Base-by-base conservation (phyloP, 495 filamentous ascomycete species). In the Aspergillus homomorphus region DNA sequence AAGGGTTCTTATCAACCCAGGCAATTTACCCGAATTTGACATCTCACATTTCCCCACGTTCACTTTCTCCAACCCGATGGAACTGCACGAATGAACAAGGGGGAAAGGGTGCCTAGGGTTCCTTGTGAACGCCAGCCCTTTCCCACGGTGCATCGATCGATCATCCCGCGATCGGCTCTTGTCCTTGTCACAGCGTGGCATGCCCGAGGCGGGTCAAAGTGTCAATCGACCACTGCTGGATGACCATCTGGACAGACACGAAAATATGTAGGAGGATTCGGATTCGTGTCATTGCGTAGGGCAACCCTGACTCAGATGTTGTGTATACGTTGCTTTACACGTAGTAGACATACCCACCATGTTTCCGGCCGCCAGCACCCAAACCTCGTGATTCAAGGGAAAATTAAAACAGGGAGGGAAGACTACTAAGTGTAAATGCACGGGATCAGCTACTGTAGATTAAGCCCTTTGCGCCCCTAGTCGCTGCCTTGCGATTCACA, bases 121-220 rank as follows among this genome's bases (percentile, higher is more conserved):
- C 16, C 43, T 18, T 12, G 18, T 45, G 20, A 42, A 33, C 48
- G 44, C 53, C 48, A 53, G 46, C 48, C 44, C 33, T 38, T 45
- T 53, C 56, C 46, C 24, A 30, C 42, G 42, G 26, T 45, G 22
- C 20, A 48, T 50, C 46, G 48, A 51, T 50, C 45, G 58, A 60
- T 60, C 53, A 51, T 60, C 58, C 22, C 38, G 53, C 58, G 58
- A 60, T 56, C 53, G 46, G 24, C 48, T 51, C 22, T 45, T 19
- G 46, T 49, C 42, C 45, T 48, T 44, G 26, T 59, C 48, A 30
- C 53, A 53, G 56, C 53, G 41, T 57, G 55, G 54, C 59, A 57
- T 53, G 43, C 54, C 59, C 43, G 33, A 53, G 54, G 22, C 43
- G 53, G 59, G 49, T 46, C 26, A 33, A 46, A 45, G 48, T 56